A percentile compares a stretch with the other conserved stretches of the same genome.
These are phyloP conservation scores for Phytophthora pistaciae DNA, from an alignment of 352 stramenopile species.

Conservation along the genomic window DNA sequence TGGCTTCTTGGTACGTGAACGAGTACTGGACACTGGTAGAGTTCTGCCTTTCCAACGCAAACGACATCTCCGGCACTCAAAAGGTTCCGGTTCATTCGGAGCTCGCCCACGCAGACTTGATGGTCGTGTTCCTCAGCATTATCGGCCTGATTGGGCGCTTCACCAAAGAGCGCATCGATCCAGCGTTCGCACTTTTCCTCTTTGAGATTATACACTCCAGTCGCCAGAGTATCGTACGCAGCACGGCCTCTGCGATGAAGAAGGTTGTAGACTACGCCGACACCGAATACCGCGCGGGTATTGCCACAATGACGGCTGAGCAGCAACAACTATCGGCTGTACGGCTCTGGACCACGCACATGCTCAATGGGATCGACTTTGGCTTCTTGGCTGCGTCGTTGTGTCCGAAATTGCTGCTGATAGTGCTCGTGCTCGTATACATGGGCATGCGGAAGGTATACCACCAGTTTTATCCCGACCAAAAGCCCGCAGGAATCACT, in stretches of 20 bases:
- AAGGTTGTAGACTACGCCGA: constrained; percentile 11
- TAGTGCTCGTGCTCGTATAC: constrained; percentile 22
- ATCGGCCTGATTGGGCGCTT: constrained; percentile 34
- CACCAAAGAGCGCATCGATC: constrained; percentile 41
- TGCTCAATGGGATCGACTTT: constrained; percentile 30
- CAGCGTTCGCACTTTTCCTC: constrained; percentile 34
- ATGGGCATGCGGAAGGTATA: constrained; percentile 29
- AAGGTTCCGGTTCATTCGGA: constrained; percentile 26
- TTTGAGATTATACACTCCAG: constrained; percentile 37
- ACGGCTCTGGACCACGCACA: constrained; percentile 33
- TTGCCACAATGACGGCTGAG: constrained; percentile 24
- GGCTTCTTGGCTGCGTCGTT: constrained; percentile 22
- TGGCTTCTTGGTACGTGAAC: constrained; percentile 45
- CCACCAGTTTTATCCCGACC: constrained; percentile 24
- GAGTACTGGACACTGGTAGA: constrained; percentile 44
- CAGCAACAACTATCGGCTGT: constrained; percentile 21
- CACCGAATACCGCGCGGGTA: constrained; percentile 25
- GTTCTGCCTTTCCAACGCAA: constrained; percentile 26
- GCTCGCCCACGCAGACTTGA: constrained; percentile 42
- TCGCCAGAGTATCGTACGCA: constrained; percentile 13
- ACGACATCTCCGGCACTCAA: constrained; percentile 20
- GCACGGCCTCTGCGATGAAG: not conserved
- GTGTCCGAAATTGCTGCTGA: constrained; percentile 23
- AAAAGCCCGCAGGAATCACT: constrained; percentile 4
- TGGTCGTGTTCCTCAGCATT: constrained; percentile 45